Conservation (phyloP, 2,329 filamentous ascomycete genomes). For the Trichothecium roseum region DNA sequence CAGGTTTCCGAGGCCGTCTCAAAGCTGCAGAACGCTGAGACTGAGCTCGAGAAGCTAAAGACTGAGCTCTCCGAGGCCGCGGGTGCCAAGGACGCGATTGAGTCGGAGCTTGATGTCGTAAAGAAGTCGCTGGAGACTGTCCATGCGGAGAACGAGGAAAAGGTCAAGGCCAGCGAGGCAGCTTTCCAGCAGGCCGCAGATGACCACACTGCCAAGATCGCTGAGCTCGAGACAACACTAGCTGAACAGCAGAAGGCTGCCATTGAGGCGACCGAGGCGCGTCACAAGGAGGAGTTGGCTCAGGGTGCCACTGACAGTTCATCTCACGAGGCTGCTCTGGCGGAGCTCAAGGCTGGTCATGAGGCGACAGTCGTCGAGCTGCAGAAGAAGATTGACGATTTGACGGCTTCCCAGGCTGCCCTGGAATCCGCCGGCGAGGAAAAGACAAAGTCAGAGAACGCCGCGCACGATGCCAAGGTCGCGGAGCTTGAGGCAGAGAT, state of each 20-base stretch:
- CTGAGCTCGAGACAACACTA: constrained; percentile 37
- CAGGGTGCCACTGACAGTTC: constrained; percentile 32
- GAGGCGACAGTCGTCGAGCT: constrained; percentile 36
- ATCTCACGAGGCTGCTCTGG: constrained; percentile 37
- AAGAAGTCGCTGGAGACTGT: constrained; percentile 38
- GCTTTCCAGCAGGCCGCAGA: constrained; percentile 27
- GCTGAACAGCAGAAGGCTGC: constrained; percentile 37
- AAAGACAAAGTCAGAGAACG: constrained; percentile 32
- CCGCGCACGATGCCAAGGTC: constrained; percentile 33
- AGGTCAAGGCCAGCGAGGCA: constrained; percentile 19
- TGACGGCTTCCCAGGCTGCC: constrained; percentile 34
- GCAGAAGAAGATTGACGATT: constrained; percentile 44
- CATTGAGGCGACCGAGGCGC: constrained; percentile 39
- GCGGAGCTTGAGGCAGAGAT: constrained; percentile 42
- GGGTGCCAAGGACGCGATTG: constrained; percentile 36
- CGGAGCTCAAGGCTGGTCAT: constrained; percentile 39
- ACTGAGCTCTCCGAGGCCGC: constrained; percentile 36
- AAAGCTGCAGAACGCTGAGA: constrained; percentile 40
- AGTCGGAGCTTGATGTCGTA: constrained; percentile 35
- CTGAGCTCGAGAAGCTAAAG: constrained; percentile 39
- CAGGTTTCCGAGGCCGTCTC: constrained; percentile 37
- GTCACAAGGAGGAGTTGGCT: constrained; percentile 39
- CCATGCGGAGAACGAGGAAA: constrained; percentile 22
- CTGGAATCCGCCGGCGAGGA: constrained; percentile 34
- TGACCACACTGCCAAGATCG: constrained; percentile 39